Percentiles rank a stretch among this genome's conserved stretches.
phyloP scores from a whole-genome alignment of 2,329 filamentous ascomycete genomes.

The Microcyclosporella mali region DNA sequence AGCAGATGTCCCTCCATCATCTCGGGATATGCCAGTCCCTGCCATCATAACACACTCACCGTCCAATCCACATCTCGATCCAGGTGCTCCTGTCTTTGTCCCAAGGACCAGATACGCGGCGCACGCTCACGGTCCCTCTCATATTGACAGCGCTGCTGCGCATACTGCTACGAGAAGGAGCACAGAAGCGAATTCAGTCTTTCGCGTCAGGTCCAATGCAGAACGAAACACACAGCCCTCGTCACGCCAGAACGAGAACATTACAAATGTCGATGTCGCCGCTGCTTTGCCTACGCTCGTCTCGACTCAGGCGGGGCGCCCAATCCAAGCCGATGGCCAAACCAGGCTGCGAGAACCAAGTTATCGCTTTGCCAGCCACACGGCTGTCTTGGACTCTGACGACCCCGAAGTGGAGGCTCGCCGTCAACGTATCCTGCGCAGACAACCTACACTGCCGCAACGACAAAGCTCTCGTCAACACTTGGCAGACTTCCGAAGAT shows the following conservation, averaged over 20 bases:
- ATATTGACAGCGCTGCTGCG: neutral
- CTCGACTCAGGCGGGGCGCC: too few species aligned
- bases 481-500: conserved; percentile 5
- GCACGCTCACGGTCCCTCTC: conserved; percentile 4
- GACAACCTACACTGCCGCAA: conserved; percentile 12
- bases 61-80: conserved; percentile 18
- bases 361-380: too few species aligned
- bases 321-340: too few species aligned
- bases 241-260: neutral
- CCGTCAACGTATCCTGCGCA: conserved; percentile 12
- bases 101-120: conserved; percentile 23
- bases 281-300: too few species aligned
- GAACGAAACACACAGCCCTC: conserved; percentile 17
- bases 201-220: conserved; percentile 20
- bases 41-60: conserved; percentile 1
- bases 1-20: neutral
- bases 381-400: too few species aligned
- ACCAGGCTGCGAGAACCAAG: too few species aligned
- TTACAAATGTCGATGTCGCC: too few species aligned
- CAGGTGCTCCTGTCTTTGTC: conserved; percentile 26
- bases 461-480: conserved; percentile 13
- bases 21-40: neutral
- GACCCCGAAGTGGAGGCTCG: conserved; percentile 3
- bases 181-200: neutral
- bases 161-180: neutral